phyloP scores from a whole-genome alignment of 2,329 filamentous ascomycete genomes.

The Leptographium wingfieldii region DNA sequence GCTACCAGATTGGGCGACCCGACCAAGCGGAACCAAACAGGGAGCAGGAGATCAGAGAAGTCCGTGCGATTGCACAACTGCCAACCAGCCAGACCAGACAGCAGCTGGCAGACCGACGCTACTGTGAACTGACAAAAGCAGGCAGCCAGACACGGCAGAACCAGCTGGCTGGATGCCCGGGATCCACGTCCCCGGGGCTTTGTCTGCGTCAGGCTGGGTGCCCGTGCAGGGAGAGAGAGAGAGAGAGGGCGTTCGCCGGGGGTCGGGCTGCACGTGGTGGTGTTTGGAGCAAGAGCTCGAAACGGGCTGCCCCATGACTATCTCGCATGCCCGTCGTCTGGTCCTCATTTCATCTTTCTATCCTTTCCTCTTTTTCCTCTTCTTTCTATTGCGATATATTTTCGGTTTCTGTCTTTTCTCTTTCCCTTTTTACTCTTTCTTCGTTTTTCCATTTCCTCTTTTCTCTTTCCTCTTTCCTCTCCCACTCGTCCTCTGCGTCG shows the following conservation, averaged over 20 bases:
- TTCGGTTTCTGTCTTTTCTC: background rate
- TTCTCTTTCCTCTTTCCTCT: no score
- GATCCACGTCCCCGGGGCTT: background rate
- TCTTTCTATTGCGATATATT: background rate
- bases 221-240: background rate
- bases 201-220: background rate
- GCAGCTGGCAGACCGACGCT: no score
- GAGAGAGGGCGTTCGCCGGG: background rate
- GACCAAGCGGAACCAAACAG: background rate
- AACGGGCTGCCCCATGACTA: no score
- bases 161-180: background rate
- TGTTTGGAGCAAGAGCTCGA: no score
- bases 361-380: background rate
- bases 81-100: no score
- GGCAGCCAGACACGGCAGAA: background rate
- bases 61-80: no score
- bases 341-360: background rate
- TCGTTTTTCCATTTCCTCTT: background rate
- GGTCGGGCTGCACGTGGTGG: no score
- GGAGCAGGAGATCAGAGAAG: no score
- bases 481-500: no score
- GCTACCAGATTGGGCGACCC: background rate
- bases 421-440: background rate
- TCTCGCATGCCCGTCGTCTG: background rate
- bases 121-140: background rate